Evolutionary conservation across 2,329 filamentous ascomycete species (phyloP), one percentile per base, ranked within the genome.

Genomic region (Apiospora kogelbergensis): DNA sequence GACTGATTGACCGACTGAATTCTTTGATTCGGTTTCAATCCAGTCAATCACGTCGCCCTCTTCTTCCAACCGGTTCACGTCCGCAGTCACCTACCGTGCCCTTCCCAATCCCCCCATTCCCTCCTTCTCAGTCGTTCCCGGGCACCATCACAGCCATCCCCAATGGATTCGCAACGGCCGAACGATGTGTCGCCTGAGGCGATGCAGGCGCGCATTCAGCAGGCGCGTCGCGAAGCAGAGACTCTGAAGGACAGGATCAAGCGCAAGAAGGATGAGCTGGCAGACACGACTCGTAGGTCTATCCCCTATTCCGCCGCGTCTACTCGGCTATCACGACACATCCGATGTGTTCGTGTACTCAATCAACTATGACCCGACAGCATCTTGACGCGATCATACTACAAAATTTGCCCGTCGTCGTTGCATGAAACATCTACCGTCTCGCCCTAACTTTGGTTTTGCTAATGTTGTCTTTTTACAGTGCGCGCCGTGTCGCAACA

Each of bases 201-300:
- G 82, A 97, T 98, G 90, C 95, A 98, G 88, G 92, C 95, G 84
- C 92, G 92, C 83, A 95, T 96, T 78, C 92, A 94, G 79, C 91
- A 93, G 79, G 95, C 96, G 81, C 91, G 96, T 83, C 93, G 96
- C 86, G 96, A 99, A 88, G 96, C 96, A 77, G 96, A 98, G 87
- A 95, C 93, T 67, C 86, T 98, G 76, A 98, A 98, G 88, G 95
- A 98, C 82, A 92, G 93, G 83, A 98, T 98, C 90, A 98, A 98
- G 91, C 91, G 95, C 84, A 97, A 97, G 90, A 98, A 98, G 92
- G 96, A 99, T 89, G 96, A 98, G 85, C 89, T 99, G 76, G 95
- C 95, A 80, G 96, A 99, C 84, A 97, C 95, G 73, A 97, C 95
- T 80, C 91, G 96, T 99, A 90, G 89, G 95, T 88, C 44, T 37